A percentile compares a stretch with the other conserved stretches of the same genome.
Evolutionary conservation across 164 flowering plant species (phyloP).

Genomic region (Tetrastigma voinierianum): DNA sequence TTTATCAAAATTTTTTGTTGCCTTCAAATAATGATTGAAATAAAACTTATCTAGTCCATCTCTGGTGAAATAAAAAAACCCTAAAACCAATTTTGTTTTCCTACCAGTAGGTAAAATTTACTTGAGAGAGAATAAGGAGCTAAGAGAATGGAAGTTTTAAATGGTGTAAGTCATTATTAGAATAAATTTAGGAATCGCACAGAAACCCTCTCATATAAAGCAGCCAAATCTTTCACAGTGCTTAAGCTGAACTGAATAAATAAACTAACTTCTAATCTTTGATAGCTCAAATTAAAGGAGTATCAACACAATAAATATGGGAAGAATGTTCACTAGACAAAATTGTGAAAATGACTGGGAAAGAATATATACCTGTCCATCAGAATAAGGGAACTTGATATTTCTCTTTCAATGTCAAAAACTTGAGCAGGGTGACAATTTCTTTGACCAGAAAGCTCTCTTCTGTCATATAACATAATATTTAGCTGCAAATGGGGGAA

Average conservation of each 20-base stretch:
- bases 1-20: not conserved
- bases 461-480: conserved; percentile 40
- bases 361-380: conserved; percentile 33
- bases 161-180: not conserved
- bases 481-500: conserved; percentile 40
- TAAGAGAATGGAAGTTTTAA: not conserved
- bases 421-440: conserved; percentile 44
- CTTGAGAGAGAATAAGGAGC: not conserved
- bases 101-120: not conserved
- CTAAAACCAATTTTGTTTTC: too few species aligned
- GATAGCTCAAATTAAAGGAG: not conserved
- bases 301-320: too few species aligned
- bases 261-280: not conserved
- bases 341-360: not conserved
- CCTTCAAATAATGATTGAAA: not conserved
- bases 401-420: conserved; percentile 28
- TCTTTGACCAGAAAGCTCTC: conserved; percentile 63
- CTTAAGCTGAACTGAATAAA: not conserved
- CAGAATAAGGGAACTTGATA: conserved; percentile 19
- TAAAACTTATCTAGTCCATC: not conserved
- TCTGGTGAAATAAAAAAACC: not conserved
- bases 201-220: not conserved
- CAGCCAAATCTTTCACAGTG: not conserved
- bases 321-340: not conserved
- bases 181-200: not conserved